Evolutionary conservation across 176 grass and related monocot species (phyloP), one percentile per base, ranked within the genome.

Genomic region (Lolium multiflorum): DNA sequence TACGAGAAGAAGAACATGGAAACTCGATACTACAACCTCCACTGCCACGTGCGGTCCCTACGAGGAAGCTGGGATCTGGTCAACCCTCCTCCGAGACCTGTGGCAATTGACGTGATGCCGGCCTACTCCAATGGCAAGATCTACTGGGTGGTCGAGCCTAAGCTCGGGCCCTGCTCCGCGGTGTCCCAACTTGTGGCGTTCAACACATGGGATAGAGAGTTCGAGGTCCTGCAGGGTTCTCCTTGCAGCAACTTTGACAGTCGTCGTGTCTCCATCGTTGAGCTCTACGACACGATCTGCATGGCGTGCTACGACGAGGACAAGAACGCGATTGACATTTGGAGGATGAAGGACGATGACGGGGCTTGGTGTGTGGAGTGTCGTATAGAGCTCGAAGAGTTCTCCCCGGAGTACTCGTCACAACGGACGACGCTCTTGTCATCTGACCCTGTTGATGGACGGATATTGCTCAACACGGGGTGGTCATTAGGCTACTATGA

Each of bases 391-490:
- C 28, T 31, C 28, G 7, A 3, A 0, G 59, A 20, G 7, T 86
- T 86, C 50, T 60, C 75, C 3, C 76, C 64, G 1, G 51, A 86
- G 16, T 71, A 79, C 24, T 79, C 22, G 11, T 78, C 75, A 3
- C 15, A 43, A 11, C 4, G 1, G 1, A 14, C 65, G 1, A 71
- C 0, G 1, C 11, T 76, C 7, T 0, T 71, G 15, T 17, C 15
- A 48, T 31, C 28, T 31, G 28, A 31, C 28, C 28, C 28, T 31
- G 28, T 31, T 31, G 28, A 31, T 31, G 28, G 28, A 31, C 28
- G 28, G 28, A 31, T 31, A 31, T 31, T 31, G 28, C 28, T 31
- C 28, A 31, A 31, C 28, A 31, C 28, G 28, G 28, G 28, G 28
- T 31, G 28, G 28, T 31, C 28, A 31, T 31, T 31, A 31, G 28